Evolutionary conservation across 768 basidiomycete species (phyloP), one percentile per base, ranked within the genome.

Genomic region (Roridomyces roridus): DNA sequence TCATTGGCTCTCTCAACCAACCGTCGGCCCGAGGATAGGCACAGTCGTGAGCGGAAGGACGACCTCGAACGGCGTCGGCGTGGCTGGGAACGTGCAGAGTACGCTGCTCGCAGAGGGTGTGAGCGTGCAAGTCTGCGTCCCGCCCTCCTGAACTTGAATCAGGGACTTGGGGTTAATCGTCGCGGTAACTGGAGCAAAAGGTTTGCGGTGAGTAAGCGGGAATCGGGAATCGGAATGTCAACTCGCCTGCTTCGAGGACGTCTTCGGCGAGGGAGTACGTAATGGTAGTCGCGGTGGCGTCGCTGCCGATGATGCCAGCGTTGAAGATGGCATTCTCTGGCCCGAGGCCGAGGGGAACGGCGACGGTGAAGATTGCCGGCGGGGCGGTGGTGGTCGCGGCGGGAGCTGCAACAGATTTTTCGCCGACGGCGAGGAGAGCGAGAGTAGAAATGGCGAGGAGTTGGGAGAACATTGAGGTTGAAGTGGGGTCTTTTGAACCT

Each of bases 41-140:
- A 51, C 50, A 41, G 50, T 51, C 35, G 50, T 51, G 34, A 51
- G 43, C 31, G 50, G 50, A 42, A 34, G 50, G 28, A 41, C 43
- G 40, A 21, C 50, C 50, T 42, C 41, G 49, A 51, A 51, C 28
- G 50, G 41, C 41, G 29, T 21, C 42, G 20, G 23, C 41, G 50
- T 51, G 31, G 50, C 40, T 34, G 41, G 24, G 50, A 42, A 21
- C 50, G 50, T 51, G 50, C 50, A 51, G 28, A 51, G 42, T 39
- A 51, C 50, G 29, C 50, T 51, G 2, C 20, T 51, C 40, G 50
- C 50, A 34, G 50, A 51, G 40, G 41, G 41, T 26, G 50, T 51
- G 50, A 51, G 50, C 40, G 50, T 51, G 50, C 50, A 51, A 41
- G 42, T 51, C 41, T 51, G 28, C 40, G 50, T 51, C 42, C 43